Evolutionary conservation across 116 monocot genomes (phyloP), one percentile per base, ranked within the genome.

Genomic region (Phalaenopsis hybrid): DNA sequence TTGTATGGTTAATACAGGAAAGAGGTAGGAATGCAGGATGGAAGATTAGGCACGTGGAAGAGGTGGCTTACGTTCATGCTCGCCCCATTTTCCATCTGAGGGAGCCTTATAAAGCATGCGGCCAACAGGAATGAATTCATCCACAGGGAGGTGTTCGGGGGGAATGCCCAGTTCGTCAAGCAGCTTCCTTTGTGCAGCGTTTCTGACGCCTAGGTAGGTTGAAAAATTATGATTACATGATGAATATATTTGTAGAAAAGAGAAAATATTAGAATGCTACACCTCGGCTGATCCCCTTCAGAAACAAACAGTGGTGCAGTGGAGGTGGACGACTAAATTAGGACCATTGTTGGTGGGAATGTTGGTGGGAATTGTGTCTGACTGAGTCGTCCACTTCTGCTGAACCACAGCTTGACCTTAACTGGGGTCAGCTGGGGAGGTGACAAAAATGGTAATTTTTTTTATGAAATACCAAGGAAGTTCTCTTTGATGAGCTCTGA

Each of bases 1-100:
- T 12, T 52, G 11, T 1, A 34, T 20, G 31, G 2, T 25, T 77
- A 12, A 17, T 20, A 11, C 45, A 75, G 1, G 46, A 18, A 45
- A 1, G 45, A 8, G 46, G n/a, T n/a, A 20, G 17, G 6, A 44
- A 44, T 15, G 33, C 15, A 15, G 48, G 48, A 12, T 15, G 5
- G 37, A 72, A 16, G 16, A 4, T 4, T 72, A 72, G 25, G 25
- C 21, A 4, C 28, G 37, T 37, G 15, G 57, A 80, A 25, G 15
- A 23, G 41, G 78, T 23, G 75, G 80, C 88, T 13, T 90, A 96
- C 96, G 85, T 79, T 96, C 96, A 45, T 96, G 96, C 68, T 96
- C 96, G 20, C 96, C 96, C 96, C 96, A 96, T 86, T 96, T 96
- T n/a, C 96, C 94, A 90, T 96, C 96, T 75, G 96, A 96, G 28